Percentiles rank a stretch among this genome's conserved stretches.
phyloP scores from a whole-genome alignment of 2,329 filamentous ascomycete species.

The Rhinocladiella similis region DNA sequence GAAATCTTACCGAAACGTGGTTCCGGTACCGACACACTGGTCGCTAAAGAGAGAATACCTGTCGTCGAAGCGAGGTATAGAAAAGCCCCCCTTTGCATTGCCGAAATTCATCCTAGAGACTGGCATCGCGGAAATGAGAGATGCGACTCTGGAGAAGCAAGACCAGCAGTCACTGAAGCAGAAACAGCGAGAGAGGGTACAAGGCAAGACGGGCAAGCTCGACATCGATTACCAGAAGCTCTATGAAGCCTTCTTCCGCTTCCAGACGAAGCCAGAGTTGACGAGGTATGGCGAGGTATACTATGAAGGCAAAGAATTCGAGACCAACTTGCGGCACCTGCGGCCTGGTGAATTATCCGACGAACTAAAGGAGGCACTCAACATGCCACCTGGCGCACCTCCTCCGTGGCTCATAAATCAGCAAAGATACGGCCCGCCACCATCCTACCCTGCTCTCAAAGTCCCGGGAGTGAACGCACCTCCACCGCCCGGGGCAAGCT shows the following conservation, averaged over 20 bases:
- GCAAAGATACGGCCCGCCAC: conserved; percentile 88
- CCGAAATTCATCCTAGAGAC: conserved; percentile 98
- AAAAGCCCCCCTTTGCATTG: conserved; percentile 88
- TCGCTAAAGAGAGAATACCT: conserved; percentile 95
- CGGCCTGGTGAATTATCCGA: conserved; percentile 88
- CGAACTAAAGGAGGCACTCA: conserved; percentile 85
- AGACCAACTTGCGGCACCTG: conserved; percentile 89
- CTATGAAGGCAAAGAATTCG: conserved; percentile 97
- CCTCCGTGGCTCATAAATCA: conserved; percentile 98
- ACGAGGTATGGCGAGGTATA: conserved; percentile 98
- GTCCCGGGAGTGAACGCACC: conserved; percentile 93
- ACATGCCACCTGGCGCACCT: conserved; percentile 88
- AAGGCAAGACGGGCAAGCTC: conserved; percentile 93
- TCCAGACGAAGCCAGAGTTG: conserved; percentile 92
- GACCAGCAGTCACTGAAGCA: conserved; percentile 89
- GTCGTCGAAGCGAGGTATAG: conserved; percentile 93
- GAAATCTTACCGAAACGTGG: conserved; percentile 91
- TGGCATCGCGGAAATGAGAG: conserved; percentile 96
- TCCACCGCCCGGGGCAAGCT: conserved; percentile 81
- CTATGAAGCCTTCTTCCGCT: conserved; percentile 97
- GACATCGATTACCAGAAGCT: conserved; percentile 99
- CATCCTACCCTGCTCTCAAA: conserved; percentile 92
- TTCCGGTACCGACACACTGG: conserved; percentile 93
- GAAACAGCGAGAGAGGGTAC: conserved; percentile 90
- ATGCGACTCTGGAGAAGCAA: conserved; percentile 93